Evolutionary conservation across 768 basidiomycete genomes (phyloP).

Genomic region (Gymnopilus junonius): DNA sequence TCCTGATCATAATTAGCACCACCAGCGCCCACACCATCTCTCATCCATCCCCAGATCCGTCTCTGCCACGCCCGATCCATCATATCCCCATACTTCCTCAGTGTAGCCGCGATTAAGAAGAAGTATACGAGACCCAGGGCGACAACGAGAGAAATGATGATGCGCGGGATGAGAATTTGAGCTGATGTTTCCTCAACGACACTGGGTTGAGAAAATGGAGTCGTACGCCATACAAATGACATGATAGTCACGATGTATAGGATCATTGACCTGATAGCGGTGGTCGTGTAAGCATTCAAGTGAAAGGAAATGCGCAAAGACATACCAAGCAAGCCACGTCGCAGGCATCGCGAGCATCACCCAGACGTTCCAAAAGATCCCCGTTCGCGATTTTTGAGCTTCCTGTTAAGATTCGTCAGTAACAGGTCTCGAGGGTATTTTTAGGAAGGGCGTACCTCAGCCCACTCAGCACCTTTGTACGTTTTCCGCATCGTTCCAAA

Average conservation of each 20-base stretch:
- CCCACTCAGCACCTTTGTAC: constrained; percentile 67
- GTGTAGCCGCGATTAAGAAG: constrained; percentile 53
- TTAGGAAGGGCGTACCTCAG: constrained; percentile 44
- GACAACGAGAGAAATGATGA: constrained; percentile 49
- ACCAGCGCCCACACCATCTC: neutral
- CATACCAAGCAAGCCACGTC: constrained; percentile 65
- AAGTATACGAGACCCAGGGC: constrained; percentile 57
- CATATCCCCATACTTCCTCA: constrained; percentile 52
- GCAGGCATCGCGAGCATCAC: constrained; percentile 67
- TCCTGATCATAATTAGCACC: neutral
- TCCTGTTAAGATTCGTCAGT: constrained; percentile 41
- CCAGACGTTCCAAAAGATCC: constrained; percentile 66
- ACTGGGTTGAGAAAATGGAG: constrained; percentile 33
- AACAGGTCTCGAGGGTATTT: neutral
- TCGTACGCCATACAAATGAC: constrained; percentile 60
- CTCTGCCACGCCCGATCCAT: constrained; percentile 38
- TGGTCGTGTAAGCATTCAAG: neutral
- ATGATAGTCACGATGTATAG: constrained; percentile 60
- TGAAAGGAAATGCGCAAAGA: neutral
- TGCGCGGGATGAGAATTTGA: constrained; percentile 38
- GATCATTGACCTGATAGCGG: constrained; percentile 54
- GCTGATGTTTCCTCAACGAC: constrained; percentile 28
- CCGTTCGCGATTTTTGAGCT: constrained; percentile 40
- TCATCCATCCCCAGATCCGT: constrained; percentile 26
- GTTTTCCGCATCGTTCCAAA: constrained; percentile 71